Evolutionary conservation across 2,329 filamentous ascomycete genomes (phyloP).

Genomic region (Colletotrichum sp.): DNA sequence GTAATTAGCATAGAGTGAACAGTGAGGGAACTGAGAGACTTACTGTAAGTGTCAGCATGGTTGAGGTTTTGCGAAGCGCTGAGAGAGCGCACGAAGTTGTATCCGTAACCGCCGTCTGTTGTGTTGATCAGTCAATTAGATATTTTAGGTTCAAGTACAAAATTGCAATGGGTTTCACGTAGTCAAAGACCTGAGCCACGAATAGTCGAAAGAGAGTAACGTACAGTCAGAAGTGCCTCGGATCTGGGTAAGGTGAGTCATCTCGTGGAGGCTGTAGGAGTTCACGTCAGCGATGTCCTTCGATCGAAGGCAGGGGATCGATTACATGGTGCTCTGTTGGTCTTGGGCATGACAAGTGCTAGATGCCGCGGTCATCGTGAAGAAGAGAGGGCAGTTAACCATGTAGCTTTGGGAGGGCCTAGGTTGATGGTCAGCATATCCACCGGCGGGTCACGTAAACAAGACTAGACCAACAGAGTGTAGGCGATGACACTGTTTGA

Average conservation of each 20-base stretch:
- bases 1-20: too few species aligned
- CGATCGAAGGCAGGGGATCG: too few species aligned
- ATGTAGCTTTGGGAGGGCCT: constrained; percentile 54
- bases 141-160: neutral
- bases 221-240: constrained; percentile 61
- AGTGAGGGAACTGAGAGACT: neutral
- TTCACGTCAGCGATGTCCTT: neutral
- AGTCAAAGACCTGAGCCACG: too few species aligned
- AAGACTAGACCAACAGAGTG: constrained; percentile 42
- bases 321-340: constrained; percentile 63
- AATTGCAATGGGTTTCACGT: too few species aligned
- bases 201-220: neutral
- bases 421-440: constrained; percentile 46
- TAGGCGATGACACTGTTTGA: constrained; percentile 60
- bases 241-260: constrained; percentile 62
- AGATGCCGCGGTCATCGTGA: neutral
- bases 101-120: constrained; percentile 43
- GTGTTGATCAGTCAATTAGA: constrained; percentile 34
- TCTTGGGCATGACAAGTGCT: constrained; percentile 9
- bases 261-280: constrained; percentile 50
- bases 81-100: constrained; percentile 56
- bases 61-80: constrained; percentile 54
- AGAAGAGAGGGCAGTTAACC: constrained; percentile 55
- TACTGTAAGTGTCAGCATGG: constrained; percentile 66
- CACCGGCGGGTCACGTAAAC: constrained; percentile 25